phyloP scores from a whole-genome alignment of 257 asterid genomes.

The Solanum chaucha region DNA sequence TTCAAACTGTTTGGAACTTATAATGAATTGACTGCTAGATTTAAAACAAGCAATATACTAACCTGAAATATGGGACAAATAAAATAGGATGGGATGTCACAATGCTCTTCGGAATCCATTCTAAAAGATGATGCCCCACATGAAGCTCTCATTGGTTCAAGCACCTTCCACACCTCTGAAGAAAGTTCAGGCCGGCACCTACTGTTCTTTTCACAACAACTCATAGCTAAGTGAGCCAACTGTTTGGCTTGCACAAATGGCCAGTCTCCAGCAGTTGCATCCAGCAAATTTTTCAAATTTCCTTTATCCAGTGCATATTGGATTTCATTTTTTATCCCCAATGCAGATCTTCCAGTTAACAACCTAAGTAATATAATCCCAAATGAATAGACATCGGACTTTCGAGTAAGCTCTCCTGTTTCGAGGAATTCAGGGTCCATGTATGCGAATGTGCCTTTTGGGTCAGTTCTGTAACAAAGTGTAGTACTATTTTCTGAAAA shows the following conservation, averaged over 20 bases:
- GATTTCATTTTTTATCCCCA: conserved; percentile 57
- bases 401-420: conserved; percentile 74
- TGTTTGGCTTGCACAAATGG: conserved; percentile 94
- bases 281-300: conserved; percentile 52
- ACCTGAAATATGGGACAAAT: conserved; percentile 96
- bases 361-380: conserved; percentile 65
- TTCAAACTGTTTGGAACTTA: not conserved
- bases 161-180: conserved; percentile 72
- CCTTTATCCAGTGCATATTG: conserved; percentile 54
- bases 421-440: conserved; percentile 72
- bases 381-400: conserved; percentile 80
- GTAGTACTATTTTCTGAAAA: conserved; percentile 24
- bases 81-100: conserved; percentile 55
- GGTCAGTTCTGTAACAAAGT: conserved; percentile 37
- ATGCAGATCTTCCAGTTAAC: conserved; percentile 70
- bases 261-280: conserved; percentile 94
- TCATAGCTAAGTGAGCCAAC: conserved; percentile 70
- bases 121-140: conserved; percentile 50
- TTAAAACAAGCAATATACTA: conserved; percentile 1
- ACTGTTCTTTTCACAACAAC: conserved; percentile 43
- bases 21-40: not conserved
- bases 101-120: conserved; percentile 33
- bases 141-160: conserved; percentile 71
- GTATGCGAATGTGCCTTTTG: conserved; percentile 58
- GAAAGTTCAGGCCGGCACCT: conserved; percentile 67